A percentile compares a stretch with the other conserved stretches of the same genome.
These are phyloP conservation scores for Backusella westeae DNA, from an alignment of 192 early-diverging fungal species.

Conservation along the genomic window DNA sequence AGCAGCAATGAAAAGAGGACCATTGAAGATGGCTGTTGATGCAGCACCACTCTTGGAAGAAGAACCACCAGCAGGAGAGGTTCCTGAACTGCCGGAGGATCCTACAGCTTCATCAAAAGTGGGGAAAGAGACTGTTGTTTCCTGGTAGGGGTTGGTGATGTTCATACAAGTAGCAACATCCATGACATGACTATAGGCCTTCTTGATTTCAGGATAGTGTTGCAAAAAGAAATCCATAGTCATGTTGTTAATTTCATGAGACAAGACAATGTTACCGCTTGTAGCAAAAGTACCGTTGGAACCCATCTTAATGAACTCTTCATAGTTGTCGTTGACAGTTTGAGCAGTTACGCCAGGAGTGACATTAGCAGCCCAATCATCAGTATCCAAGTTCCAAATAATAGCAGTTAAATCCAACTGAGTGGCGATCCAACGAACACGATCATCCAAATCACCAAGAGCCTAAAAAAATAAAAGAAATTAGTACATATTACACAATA, in stretches of 20 bases:
- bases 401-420: slow-evolving; percentile 45
- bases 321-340: slow-evolving; percentile 30
- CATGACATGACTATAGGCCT: slow-evolving; percentile 35
- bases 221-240: slow-evolving; percentile 41
- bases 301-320: slow-evolving; percentile 34
- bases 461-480: slow-evolving; percentile 21
- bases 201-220: slow-evolving; percentile 42
- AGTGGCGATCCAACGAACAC: slow-evolving; percentile 52
- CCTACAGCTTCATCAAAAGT: slow-evolving; percentile 11
- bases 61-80: not conserved
- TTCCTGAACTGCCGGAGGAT: not conserved
- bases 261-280: slow-evolving; percentile 38
- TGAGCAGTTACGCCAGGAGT: slow-evolving; percentile 8
- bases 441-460: slow-evolving; percentile 60
- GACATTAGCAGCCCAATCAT: slow-evolving; percentile 33
- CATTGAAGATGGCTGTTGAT: slow-evolving; percentile 16
- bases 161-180: slow-evolving; percentile 40
- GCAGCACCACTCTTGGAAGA: slow-evolving; percentile 20
- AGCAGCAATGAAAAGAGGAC: slow-evolving; percentile 30
- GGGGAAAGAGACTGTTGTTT: slow-evolving; percentile 26
- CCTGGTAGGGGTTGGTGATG: slow-evolving; percentile 40
- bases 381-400: slow-evolving; percentile 39
- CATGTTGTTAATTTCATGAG: slow-evolving; percentile 44
- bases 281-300: slow-evolving; percentile 31
- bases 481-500: not conserved